Base-by-base conservation (phyloP, 495 filamentous ascomycete species). In the Parachaetomium inaequale region DNA sequence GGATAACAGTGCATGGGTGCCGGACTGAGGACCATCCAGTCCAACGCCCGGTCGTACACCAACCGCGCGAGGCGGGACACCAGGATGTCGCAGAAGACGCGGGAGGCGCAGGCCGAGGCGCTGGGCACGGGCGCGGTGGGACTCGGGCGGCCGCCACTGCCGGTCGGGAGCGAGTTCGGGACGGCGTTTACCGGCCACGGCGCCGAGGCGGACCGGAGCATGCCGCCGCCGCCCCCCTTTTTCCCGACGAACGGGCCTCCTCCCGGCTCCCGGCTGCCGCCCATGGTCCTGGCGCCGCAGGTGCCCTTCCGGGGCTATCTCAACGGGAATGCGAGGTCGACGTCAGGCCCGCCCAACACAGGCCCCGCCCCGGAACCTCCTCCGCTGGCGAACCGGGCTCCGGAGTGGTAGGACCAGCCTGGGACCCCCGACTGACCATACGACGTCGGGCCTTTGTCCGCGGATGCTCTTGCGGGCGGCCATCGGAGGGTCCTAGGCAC, bases 1-100 rank as follows among this genome's bases (percentile, higher is more conserved):
- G 38, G 11, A n/a, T n/a, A 12, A 46, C 59, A 81, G 80, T 79
- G 77, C 63, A 79, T 82, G 76, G 71, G 74, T 19, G 74, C 74
- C 46, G 79, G 80, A 19, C 65, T 81, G 32, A 74, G 75, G 54
- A 79, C 76, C 72, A 73, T 82, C 59, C 79, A 81, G 63, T 75
- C 74, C 26, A 71, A 76, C 19, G 75, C 78, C 19, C 72, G 80
- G 54, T 74, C 77, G 21, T 71, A 75, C 53, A 75, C 76, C 49
- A 78, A 78, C 62, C 78, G 79, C 23, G 74, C 77, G 68, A 72
- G 78, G 43, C 66, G 65, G 32, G 70, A 72, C 15, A 58, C 14
- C 36, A 5, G 55, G 31, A 19, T 43, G 2, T 43, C 36, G 14
- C 59, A 55, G 12, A 58, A 53, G 34, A 50, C 55, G n/a, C 42